Percentiles rank a stretch among this genome's conserved stretches.
phyloP scores from a whole-genome alignment of 1,139 yeast genomes.

The Candida glucosophila region DNA sequence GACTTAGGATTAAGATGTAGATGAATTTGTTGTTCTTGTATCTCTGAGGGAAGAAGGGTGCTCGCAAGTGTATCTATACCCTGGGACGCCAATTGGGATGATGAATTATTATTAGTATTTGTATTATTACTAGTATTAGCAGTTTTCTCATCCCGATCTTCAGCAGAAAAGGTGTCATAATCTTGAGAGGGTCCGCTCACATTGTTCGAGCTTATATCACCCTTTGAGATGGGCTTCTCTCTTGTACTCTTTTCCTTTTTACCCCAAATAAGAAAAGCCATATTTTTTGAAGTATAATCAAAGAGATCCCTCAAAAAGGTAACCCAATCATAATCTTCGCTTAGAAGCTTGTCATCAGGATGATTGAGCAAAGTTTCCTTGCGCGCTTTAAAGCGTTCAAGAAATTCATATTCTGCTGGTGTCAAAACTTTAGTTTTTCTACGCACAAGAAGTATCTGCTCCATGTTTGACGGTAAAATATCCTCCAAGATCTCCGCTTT shows the following conservation, averaged over 20 bases:
- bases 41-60: conserved; percentile 37
- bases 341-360: conserved; percentile 31
- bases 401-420: conserved; percentile 66
- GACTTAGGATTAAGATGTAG: conserved; percentile 25
- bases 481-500: conserved; percentile 65
- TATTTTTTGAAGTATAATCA: conserved; percentile 70
- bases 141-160: not conserved
- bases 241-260: conserved; percentile 35
- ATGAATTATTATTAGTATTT: conserved; percentile 1
- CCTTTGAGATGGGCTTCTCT: conserved; percentile 6
- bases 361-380: conserved; percentile 51
- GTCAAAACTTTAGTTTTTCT: conserved; percentile 30
- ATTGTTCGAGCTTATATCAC: conserved; percentile 1
- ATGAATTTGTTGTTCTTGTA: conserved; percentile 38
- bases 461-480: conserved; percentile 64
- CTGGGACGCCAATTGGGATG: no score
- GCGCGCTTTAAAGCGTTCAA: conserved; percentile 61
- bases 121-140: not conserved
- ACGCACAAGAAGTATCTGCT: conserved; percentile 24
- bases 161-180: conserved; percentile 1
- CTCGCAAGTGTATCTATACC: conserved; percentile 19
- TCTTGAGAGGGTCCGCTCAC: not conserved
- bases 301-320: conserved; percentile 50
- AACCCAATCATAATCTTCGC: conserved; percentile 27
- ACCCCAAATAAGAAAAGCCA: conserved; percentile 68